A percentile compares a stretch with the other conserved stretches of the same genome.
phyloP scores from a whole-genome alignment of 768 basidiomycete genomes.

The Kwoniella shandongensis region DNA sequence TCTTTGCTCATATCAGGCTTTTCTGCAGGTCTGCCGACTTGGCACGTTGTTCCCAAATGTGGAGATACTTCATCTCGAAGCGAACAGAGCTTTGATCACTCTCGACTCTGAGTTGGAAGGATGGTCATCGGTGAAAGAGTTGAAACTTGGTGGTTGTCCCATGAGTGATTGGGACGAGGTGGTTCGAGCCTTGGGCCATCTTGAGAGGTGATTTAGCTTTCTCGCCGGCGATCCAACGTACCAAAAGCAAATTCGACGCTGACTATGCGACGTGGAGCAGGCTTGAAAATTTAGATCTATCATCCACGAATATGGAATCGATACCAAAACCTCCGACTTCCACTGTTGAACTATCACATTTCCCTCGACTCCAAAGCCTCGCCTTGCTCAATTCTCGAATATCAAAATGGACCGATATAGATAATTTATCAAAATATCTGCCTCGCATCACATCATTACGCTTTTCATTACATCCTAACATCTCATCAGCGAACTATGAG shows the following conservation, averaged over 20 bases:
- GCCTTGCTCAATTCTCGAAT: slow-evolving; percentile 2
- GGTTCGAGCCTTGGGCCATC: not conserved
- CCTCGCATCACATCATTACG: slow-evolving; percentile 19
- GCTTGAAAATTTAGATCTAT: slow-evolving; percentile 10
- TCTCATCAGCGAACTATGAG: not conserved
- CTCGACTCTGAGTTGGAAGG: not conserved
- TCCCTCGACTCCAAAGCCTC: slow-evolving; percentile 1
- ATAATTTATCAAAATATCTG: slow-evolving; percentile 11
- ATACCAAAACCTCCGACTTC: not conserved
- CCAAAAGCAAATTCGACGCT: too few species aligned
- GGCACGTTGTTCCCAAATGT: slow-evolving; percentile 18
- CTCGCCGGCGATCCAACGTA: too few species aligned
- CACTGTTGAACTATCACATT: not conserved
- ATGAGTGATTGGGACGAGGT: slow-evolving; percentile 30
- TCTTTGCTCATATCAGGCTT: not conserved
- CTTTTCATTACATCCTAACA: slow-evolving; percentile 7
- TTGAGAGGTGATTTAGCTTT: slow-evolving; percentile 3
- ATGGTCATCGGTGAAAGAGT: slow-evolving; percentile 18
- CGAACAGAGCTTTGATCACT: slow-evolving; percentile 18
- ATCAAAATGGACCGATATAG: slow-evolving; percentile 2
- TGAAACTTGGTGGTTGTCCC: slow-evolving; percentile 38
- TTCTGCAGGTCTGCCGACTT: slow-evolving; percentile 1
- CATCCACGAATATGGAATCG: slow-evolving; percentile 3
- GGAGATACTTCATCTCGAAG: slow-evolving; percentile 30
- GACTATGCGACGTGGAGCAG: not conserved